Evolutionary conservation across 176 grass and related monocot genomes (phyloP).

Genomic region (Triticum monococcum): DNA sequence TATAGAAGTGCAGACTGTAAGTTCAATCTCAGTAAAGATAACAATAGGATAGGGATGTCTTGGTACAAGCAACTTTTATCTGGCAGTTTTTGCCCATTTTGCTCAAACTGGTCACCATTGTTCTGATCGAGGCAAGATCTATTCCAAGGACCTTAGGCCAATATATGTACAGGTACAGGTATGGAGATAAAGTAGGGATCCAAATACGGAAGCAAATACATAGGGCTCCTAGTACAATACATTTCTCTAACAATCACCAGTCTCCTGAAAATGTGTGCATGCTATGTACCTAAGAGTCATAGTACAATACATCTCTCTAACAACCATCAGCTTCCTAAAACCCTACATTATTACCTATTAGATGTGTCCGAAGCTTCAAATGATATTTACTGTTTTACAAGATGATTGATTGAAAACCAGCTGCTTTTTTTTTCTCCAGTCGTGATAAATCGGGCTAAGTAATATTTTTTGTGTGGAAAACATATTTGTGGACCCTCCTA

Average conservation of each 20-base stretch:
- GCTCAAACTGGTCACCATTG: not conserved
- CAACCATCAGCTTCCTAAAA: too few species aligned
- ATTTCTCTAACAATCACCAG: not conserved
- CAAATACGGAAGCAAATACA: not conserved
- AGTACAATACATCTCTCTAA: too few species aligned
- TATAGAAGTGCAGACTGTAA: not conserved
- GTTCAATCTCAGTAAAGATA: not conserved
- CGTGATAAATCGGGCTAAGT: not conserved
- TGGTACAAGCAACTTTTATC: not conserved
- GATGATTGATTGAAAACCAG: not conserved
- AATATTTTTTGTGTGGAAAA: not conserved
- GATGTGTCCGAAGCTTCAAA: not conserved
- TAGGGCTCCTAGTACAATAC: not conserved
- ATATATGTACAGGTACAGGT: not conserved
- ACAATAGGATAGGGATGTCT: too few species aligned
- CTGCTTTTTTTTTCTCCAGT: not conserved
- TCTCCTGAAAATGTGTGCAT: not conserved
- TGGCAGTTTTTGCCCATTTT: not conserved
- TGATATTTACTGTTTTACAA: not conserved
- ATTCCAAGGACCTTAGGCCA: not conserved
- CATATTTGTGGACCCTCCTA: not conserved
- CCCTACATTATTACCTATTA: not conserved
- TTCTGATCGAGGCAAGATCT: not conserved
- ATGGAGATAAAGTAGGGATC: not conserved
- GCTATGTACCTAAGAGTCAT: not conserved